Conservation (phyloP, 176 grass and related monocot species). For the Bothriochloa decipiens region DNA sequence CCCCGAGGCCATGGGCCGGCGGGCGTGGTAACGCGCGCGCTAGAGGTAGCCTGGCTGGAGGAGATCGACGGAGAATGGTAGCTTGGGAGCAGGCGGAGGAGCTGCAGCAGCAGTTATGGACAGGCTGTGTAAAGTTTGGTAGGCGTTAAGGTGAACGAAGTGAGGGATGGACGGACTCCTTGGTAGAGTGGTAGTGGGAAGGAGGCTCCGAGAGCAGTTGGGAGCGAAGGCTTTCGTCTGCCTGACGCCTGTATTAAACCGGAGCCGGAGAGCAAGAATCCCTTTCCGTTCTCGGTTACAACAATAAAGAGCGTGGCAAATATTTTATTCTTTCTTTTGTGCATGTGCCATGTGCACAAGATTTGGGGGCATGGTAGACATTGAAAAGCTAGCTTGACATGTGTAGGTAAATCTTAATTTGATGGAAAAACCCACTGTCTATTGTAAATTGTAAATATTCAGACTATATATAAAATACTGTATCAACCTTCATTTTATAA, state of each 20-base stretch:
- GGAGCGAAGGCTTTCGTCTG: not conserved
- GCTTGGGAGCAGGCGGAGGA: not conserved
- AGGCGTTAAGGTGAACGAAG: constrained; percentile 21
- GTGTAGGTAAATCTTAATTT: not conserved
- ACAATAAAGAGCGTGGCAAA: not conserved
- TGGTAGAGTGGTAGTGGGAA: constrained; percentile 19
- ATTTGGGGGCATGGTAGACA: not conserved
- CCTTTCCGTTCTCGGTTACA: not conserved
- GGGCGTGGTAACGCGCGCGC: not conserved
- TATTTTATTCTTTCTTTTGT: constrained; percentile 20
- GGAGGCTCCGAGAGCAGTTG: constrained; percentile 16
- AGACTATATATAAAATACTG: too few relatives aligned
- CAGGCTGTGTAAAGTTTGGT: constrained; percentile 27
- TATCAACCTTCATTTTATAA: not conserved
- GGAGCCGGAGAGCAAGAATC: not conserved
- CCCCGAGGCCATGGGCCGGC: constrained; percentile 61
- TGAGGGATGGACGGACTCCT: not conserved
- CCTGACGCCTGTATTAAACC: constrained; percentile 37
- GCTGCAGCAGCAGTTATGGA: not conserved
- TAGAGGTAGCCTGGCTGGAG: not conserved
- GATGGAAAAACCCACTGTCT: not conserved
- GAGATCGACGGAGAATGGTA: constrained; percentile 24
- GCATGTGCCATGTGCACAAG: constrained; percentile 46
- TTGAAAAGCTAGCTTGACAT: not conserved
- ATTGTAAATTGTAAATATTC: not conserved